A percentile compares a stretch with the other conserved stretches of the same genome.
These are phyloP conservation scores for Cubamyces lactineus DNA, from an alignment of 768 basidiomycete genomes.

Conservation along the genomic window DNA sequence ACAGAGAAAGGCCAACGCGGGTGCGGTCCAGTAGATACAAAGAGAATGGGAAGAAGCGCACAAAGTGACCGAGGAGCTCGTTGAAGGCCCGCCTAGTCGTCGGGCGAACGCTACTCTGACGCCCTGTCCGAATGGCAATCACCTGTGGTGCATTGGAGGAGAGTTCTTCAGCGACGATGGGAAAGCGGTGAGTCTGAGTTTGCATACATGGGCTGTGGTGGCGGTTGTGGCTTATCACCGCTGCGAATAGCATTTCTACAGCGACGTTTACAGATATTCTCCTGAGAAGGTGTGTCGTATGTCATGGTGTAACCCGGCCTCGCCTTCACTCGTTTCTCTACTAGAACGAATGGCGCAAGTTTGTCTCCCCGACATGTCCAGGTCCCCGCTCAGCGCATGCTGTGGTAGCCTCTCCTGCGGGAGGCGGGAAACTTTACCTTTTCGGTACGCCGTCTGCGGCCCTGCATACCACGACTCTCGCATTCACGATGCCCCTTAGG, in stretches of 20 bases:
- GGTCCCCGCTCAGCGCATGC: conserved; percentile 90
- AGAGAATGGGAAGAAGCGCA: conserved; percentile 85
- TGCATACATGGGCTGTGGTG: not conserved
- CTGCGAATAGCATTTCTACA: conserved; percentile 72
- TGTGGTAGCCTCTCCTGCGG: conserved; percentile 68
- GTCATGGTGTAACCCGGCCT: not conserved
- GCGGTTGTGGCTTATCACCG: not conserved
- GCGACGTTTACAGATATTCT: conserved; percentile 84
- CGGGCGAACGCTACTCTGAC: conserved; percentile 85
- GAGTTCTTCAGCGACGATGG: conserved; percentile 89
- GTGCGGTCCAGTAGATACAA: conserved; percentile 60
- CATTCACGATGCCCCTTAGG: conserved; percentile 44
- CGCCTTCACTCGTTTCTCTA: too few species aligned
- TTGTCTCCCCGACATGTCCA: conserved; percentile 82
- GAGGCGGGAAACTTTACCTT: conserved; percentile 86
- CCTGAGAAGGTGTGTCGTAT: conserved; percentile 65
- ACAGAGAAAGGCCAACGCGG: not conserved
- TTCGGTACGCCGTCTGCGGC: conserved; percentile 55
- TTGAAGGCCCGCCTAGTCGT: conserved; percentile 79
- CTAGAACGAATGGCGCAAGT: conserved; percentile 88
- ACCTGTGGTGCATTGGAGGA: conserved; percentile 85
- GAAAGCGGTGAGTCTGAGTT: conserved; percentile 57
- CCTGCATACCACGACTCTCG: not conserved
- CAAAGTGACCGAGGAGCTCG: conserved; percentile 83
- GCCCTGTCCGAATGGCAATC: conserved; percentile 76